These are phyloP conservation scores for Volvox reticuliferus DNA, from an alignment of 139 green algal species.

Conservation along the genomic window DNA sequence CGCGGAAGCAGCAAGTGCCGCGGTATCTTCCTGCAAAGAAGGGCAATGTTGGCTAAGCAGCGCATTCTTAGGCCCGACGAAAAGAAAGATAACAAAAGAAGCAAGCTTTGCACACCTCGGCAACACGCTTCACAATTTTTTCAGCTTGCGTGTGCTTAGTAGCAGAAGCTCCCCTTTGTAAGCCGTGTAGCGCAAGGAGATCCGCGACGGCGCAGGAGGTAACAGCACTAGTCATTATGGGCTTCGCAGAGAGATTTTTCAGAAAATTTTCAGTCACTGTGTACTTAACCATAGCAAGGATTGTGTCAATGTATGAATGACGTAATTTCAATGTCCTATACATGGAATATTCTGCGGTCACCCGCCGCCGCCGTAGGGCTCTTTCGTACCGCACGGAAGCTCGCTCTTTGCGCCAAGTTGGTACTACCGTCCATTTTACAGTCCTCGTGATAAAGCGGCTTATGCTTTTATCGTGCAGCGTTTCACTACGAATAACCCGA, in stretches of 20 bases:
- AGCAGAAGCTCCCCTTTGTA: neutral
- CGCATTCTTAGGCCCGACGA: neutral
- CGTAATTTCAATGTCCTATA: neutral
- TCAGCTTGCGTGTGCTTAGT: neutral
- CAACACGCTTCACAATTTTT: neutral
- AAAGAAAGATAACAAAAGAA: neutral
- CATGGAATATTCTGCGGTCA: neutral
- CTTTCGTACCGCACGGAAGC: no score
- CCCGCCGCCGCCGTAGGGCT: no score
- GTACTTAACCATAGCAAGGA: neutral
- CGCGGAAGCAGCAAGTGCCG: neutral
- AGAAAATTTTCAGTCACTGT: neutral
- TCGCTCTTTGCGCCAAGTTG: no score
- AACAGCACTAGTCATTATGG: neutral
- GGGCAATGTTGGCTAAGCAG: neutral
- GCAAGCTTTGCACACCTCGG: neutral
- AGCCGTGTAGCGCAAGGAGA: neutral
- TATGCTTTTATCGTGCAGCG: no score
- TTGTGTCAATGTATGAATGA: neutral
- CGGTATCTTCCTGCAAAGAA: conserved; percentile 27
- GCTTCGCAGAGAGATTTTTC: neutral
- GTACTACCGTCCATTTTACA: no score
- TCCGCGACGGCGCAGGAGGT: neutral
- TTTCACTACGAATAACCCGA: no score
- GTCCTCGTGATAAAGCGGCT: no score